Percentiles rank a stretch among this genome's conserved stretches.
Evolutionary conservation across 495 filamentous ascomycete species (phyloP).

Genomic region (Xylaria venustula): DNA sequence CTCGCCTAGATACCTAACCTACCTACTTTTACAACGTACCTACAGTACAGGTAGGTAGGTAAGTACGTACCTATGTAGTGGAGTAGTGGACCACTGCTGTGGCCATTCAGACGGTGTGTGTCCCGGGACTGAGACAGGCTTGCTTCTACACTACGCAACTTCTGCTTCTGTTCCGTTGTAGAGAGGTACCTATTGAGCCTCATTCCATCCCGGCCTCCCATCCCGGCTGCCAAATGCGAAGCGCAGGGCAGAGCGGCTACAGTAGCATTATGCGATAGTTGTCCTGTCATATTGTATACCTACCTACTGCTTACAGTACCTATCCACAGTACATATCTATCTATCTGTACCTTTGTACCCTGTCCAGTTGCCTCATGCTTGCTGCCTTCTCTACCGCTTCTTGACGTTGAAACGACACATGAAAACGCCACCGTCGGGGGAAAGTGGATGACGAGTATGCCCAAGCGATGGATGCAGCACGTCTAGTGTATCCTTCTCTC

Average conservation of each 20-base stretch:
- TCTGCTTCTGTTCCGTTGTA: too few species aligned
- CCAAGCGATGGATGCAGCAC: not conserved
- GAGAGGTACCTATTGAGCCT: slow-evolving; percentile 8
- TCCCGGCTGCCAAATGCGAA: slow-evolving; percentile 1
- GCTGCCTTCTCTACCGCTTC: not conserved
- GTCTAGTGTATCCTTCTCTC: not conserved
- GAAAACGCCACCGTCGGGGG: not conserved
- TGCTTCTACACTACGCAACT: too few species aligned
- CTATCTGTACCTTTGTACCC: too few species aligned
- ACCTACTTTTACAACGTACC: too few species aligned
- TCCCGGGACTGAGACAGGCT: not conserved
- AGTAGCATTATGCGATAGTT: not conserved
- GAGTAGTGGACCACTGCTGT: not conserved
- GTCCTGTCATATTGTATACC: not conserved
- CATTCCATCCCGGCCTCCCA: not conserved
- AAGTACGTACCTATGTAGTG: too few species aligned
- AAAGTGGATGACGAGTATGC: not conserved
- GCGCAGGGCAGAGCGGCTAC: not conserved
- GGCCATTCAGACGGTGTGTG: slow-evolving; percentile 2
- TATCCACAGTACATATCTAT: too few species aligned
- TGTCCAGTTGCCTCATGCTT: not conserved
- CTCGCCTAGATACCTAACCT: too few species aligned
- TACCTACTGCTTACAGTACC: not conserved
- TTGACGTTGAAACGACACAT: not conserved
- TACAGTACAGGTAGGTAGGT: too few species aligned